Conservation (phyloP, 2,329 filamentous ascomycete species). For the Cercospora zeina region DNA sequence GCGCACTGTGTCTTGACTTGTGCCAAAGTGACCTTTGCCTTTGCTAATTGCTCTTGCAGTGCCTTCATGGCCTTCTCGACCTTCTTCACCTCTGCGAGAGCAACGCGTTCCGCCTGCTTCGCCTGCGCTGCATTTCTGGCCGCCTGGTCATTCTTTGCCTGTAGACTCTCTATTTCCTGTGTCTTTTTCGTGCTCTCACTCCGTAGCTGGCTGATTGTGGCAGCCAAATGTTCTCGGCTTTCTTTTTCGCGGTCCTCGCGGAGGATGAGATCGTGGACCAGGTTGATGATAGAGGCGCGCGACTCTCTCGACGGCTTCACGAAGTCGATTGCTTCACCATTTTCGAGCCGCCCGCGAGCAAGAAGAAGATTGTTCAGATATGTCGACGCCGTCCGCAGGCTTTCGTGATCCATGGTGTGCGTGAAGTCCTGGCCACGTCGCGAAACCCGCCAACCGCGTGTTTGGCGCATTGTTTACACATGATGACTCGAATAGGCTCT, state of each 20-base stretch:
- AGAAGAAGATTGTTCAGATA: constrained; percentile 67
- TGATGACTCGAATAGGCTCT: neutral
- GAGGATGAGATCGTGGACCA: constrained; percentile 90
- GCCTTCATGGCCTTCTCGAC: constrained; percentile 71
- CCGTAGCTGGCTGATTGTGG: constrained; percentile 73
- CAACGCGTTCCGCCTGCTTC: constrained; percentile 68
- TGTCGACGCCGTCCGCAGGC: constrained; percentile 60
- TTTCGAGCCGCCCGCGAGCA: constrained; percentile 62
- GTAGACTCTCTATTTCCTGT: constrained; percentile 30
- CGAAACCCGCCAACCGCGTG: constrained; percentile 5
- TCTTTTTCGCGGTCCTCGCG: constrained; percentile 91
- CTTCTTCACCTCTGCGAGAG: constrained; percentile 80
- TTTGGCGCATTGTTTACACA: constrained; percentile 5
- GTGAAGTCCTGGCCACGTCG: neutral
- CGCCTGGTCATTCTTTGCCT: constrained; percentile 54
- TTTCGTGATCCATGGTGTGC: constrained; percentile 50
- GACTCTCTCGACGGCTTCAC: constrained; percentile 65
- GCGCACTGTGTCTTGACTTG: constrained; percentile 85
- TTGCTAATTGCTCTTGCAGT: constrained; percentile 80
- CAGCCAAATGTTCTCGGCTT: constrained; percentile 78
- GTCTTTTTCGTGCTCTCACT: constrained; percentile 71
- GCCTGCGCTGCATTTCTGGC: constrained; percentile 69
- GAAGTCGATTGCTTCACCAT: constrained; percentile 78
- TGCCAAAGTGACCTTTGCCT: constrained; percentile 74
- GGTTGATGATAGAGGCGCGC: constrained; percentile 84